Evolutionary conservation across 176 grass and related monocot genomes (phyloP), one percentile per base, ranked within the genome.

Genomic region (Aegilops umbellulata): DNA sequence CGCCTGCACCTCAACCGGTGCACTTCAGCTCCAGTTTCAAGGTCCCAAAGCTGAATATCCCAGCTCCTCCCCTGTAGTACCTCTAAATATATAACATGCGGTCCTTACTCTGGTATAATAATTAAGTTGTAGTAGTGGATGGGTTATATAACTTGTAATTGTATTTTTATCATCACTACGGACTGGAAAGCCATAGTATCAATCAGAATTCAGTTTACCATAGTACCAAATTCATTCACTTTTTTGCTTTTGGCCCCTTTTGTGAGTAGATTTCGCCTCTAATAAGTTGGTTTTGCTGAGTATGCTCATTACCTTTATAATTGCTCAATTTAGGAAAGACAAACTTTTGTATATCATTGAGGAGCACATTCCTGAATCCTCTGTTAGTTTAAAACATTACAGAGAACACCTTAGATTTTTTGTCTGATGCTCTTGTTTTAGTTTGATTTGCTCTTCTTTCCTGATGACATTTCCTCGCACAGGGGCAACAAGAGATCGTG

Each of bases 211-310:
- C 79, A 29, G 64, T 31, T 78, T 78, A 62, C 26, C 71, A 19
- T 77, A 10, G 12, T 68, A 64, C 77, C 32, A 4, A 82, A 82
- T 78, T 13, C n/a, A 82, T 34, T 47, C 8, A 27, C 71, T 41
- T 11, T 78, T 82, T 65, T 55, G 34, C 65, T 90, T 90, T 82
- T 38, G 34, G 41, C 53, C 51, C 32, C 31, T 71, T 82, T 39
- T 53, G 10, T 34, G 57, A 38, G 30, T 36, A 83, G 15, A 86
- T 72, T 78, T 39, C 38, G 42, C 9, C 10, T 24, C 34, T 34
- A 53, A 83, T 73, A 15, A 73, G 78, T 42, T 61, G 58, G 1
- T 51, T 88, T 83, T 71, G 39, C 39, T 29, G 29, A 38, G 76
- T 75, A 41, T 14, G 31, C 19, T 53, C 79, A 82, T 82, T 86